A percentile compares a stretch with the other conserved stretches of the same genome.
Conservation (phyloP, 2,329 filamentous ascomycete genomes). For the Fusarium globosum region DNA sequence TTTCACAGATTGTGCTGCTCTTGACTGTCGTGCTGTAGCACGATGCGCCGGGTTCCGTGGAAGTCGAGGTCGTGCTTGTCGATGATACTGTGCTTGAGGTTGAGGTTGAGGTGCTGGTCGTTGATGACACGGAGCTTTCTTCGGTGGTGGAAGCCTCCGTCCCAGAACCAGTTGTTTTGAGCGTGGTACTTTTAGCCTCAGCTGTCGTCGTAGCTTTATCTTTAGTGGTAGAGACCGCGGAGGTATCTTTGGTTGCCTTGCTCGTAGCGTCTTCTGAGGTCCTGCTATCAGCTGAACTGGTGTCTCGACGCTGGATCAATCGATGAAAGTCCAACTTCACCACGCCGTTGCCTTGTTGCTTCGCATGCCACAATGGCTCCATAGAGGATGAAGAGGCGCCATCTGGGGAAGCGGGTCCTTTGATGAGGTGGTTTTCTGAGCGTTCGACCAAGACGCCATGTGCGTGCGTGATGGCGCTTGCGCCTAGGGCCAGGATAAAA, state of each 20-base stretch:
- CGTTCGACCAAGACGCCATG: background rate
- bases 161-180: rapidly evolving
- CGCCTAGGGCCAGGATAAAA: background rate
- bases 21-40: background rate
- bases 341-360: rapidly evolving
- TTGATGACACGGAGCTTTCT: background rate
- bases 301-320: background rate
- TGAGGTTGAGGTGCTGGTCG: background rate
- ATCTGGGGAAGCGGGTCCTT: background rate
- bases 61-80: background rate
- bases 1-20: background rate
- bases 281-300: background rate
- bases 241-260: background rate
- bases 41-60: background rate
- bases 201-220: background rate
- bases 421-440: background rate
- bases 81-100: background rate
- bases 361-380: rapidly evolving
- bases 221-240: background rate
- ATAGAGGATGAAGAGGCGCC: background rate
- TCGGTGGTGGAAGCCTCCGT: background rate
- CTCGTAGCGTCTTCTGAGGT: background rate
- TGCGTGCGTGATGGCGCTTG: rapidly evolving
- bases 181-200: background rate
- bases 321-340: background rate